Base-by-base conservation (phyloP, 164 flowering plant species). In the Brasenia schreberi region DNA sequence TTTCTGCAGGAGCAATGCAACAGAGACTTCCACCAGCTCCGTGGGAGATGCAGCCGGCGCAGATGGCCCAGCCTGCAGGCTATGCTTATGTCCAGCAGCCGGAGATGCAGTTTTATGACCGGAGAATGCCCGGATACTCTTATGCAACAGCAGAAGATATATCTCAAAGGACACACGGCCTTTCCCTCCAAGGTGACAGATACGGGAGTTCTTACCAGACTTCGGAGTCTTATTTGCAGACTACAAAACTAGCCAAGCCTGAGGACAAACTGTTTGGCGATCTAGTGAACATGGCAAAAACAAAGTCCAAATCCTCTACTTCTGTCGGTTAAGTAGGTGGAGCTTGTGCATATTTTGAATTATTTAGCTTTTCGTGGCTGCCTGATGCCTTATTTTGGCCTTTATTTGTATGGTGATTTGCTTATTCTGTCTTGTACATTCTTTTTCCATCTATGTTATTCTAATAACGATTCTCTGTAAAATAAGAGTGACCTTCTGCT, bases 221-320 rank as follows among this genome's bases (percentile, higher is more conserved):
- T 42, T 69, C 86, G 12, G 75, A 84, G 0, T 85, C 77, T 56
- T 45, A 45, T 12, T 45, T 45, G 53, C 65, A 63, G 43, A 83
- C 88, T 2, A 2, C 7, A 12, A 79, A 74, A 79, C 89, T 87
- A 39, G 62, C 84, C 43, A 94, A 84, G 73, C 90, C 93, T 45
- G 96, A 91, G 79, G 97, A 94, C 68, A 94, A 87, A 80, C 76
- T 94, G 53, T 94, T 94, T 76, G 99, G 97, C 12, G 99, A 94
- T 72, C 93, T 94, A 11, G 97, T 94, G 18, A 83, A 84, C 73
- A 81, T 94, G 68, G 81, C 96, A 6, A 94, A 89, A 67, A 67
- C 85, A 63, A 93, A 90, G 73, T 72, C 91, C 0, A 68, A 71
- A n/a, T 86, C 84, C 67, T 33, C 88, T 17, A 76, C 83, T 19